Conservation (phyloP, 2,329 filamentous ascomycete genomes). For the Ceratocystis cubensis region DNA sequence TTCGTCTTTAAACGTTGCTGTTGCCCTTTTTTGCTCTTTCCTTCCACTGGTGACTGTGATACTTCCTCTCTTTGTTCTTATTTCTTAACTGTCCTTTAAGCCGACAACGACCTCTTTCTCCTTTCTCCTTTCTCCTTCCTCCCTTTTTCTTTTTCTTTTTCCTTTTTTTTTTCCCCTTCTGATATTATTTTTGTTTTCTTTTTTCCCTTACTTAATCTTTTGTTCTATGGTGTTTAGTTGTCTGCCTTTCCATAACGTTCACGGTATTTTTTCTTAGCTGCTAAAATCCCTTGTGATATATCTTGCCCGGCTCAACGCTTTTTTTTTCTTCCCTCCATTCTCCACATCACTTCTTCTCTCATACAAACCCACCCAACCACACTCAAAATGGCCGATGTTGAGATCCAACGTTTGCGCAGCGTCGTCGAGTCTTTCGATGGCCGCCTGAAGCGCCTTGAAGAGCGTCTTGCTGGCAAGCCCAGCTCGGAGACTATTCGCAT, state of each 20-base stretch:
- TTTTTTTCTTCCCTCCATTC: slow-evolving; percentile 9
- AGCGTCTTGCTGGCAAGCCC: slow-evolving; percentile 48
- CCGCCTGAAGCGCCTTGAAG: slow-evolving; percentile 75
- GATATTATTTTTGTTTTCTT: background rate
- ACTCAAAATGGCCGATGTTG: slow-evolving; percentile 71
- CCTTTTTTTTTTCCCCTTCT: slow-evolving; percentile 11
- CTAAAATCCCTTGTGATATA: slow-evolving; percentile 12
- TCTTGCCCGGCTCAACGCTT: slow-evolving; percentile 9
- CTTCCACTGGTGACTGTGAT: background rate
- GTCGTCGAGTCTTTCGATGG: slow-evolving; percentile 72
- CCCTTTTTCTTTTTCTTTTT: slow-evolving; percentile 12
- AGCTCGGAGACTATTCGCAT: slow-evolving; percentile 67
- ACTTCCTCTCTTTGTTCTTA: background rate
- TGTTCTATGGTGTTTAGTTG: background rate
- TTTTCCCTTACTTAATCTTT: background rate
- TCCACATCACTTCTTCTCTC: slow-evolving; percentile 11
- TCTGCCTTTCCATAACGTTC: background rate
- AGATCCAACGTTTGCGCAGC: slow-evolving; percentile 73
- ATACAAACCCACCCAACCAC: slow-evolving; percentile 21
- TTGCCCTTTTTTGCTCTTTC: background rate
- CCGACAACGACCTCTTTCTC: background rate
- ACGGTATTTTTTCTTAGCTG: slow-evolving; percentile 2
- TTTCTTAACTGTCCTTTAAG: background rate
- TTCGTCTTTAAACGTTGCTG: background rate
- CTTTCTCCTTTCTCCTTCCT: background rate